phyloP scores from a whole-genome alignment of 352 stramenopile species.

The Blastocystis sp. region DNA sequence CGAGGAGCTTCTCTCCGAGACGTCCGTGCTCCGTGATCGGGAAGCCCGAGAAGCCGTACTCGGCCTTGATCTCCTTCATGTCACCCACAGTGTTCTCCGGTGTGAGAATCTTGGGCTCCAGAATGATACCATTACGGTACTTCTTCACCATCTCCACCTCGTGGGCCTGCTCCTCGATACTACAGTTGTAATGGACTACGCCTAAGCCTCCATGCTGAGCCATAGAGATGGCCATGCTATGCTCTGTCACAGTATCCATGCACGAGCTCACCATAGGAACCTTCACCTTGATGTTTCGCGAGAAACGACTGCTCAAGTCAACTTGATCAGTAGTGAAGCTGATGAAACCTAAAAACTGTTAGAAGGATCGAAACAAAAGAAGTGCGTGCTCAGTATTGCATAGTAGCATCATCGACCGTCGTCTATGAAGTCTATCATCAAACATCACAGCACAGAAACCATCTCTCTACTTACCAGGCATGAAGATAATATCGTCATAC shows the following conservation, averaged over 20 bases:
- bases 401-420: not conserved
- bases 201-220: constrained; percentile 95
- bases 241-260: constrained; percentile 99
- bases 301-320: constrained; percentile 81
- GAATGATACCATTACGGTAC: constrained; percentile 65
- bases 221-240: constrained; percentile 98
- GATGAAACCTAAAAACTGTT: constrained; percentile 76
- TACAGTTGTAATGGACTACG: constrained; percentile 99
- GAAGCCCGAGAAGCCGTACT: constrained; percentile 94
- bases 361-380: constrained; percentile 7
- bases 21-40: constrained; percentile 95
- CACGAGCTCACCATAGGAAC: constrained; percentile 75
- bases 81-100: constrained; percentile 82
- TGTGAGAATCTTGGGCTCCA: constrained; percentile 46
- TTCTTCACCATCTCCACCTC: constrained; percentile 73
- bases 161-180: constrained; percentile 88
- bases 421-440: constrained; percentile 33
- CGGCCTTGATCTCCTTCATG: constrained; percentile 86
- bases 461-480: constrained; percentile 67
- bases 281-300: constrained; percentile 88
- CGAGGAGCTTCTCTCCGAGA: constrained; percentile 90
- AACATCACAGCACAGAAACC: constrained; percentile 17
- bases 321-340: constrained; percentile 87
- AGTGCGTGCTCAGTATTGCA: not conserved
- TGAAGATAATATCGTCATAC: constrained; percentile 78